Base-by-base conservation (phyloP, 2,329 filamentous ascomycete genomes). In the Fusarium cyanostomum region DNA sequence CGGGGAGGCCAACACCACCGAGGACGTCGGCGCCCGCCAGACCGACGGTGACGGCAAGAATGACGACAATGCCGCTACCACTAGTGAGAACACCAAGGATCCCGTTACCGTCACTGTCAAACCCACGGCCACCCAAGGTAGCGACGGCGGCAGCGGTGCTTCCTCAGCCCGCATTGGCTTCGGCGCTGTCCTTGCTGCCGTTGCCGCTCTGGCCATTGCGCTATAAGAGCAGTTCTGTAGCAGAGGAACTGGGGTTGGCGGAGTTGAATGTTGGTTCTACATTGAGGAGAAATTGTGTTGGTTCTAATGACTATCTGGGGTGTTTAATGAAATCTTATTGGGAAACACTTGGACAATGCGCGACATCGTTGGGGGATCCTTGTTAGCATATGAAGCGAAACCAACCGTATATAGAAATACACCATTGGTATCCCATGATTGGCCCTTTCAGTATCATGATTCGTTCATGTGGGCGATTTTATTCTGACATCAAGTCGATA, bases 401-500 rank as follows among this genome's bases (percentile, higher is more conserved):
- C 42, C 37, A 35, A 50, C 44, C 43, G 52, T 69, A 70, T 44
- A 71, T 71, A 71, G 52, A 63, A 58, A 62, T 57, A 43, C 48
- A 59, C 52, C 49, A 66, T 57, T 52, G 24, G 67, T 56, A 57
- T 65, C 41, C 10, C 33, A 57, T 54, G 21, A 59, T 41, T 37
- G 12, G 13, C 39, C 16, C 11, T 52, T 45, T 54, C n/a, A 34
- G 33, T 42, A 9, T 12, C 21, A 35, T 16, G 13, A 45, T 34
- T 34, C 24, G 7, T n/a, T 13, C 4, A 42, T 31, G 18, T 7
- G 10, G 9, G 34, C 60, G 49, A 54, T 26, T 65, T 37, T 70
- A 69, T 50, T 68, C 62, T 41, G 60, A 50, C 11, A 52, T 67
- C 54, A 79, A 62, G 78, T 96, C 89, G 54, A 99, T 86, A 1